These are phyloP conservation scores for Chamaecrista fasciculata DNA, from an alignment of 306 rosid species.

Conservation along the genomic window DNA sequence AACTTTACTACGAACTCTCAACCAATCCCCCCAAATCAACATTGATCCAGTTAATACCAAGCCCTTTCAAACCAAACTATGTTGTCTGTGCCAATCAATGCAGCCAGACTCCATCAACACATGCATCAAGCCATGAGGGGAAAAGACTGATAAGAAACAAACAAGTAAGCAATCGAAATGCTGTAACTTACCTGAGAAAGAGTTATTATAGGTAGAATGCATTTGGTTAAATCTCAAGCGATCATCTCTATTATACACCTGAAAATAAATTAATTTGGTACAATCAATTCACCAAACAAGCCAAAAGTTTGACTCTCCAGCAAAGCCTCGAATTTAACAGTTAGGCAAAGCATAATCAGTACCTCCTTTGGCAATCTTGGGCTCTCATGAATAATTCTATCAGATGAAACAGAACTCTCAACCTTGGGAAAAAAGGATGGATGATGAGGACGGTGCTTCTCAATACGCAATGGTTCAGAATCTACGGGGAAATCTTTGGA, in stretches of 20 bases:
- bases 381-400: conserved; percentile 69
- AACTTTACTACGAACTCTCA: background rate
- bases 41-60: conserved; percentile 7
- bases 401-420: conserved; percentile 68
- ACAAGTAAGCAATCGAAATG: conserved; percentile 21
- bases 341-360: background rate
- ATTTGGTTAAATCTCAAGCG: conserved; percentile 67
- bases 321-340: conserved; percentile 24
- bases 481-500: conserved; percentile 75
- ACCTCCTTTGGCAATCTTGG: conserved; percentile 66
- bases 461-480: conserved; percentile 66
- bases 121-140: background rate
- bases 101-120: conserved; percentile 9
- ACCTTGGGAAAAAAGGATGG: conserved; percentile 68
- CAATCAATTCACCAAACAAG: conserved; percentile 12
- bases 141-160: conserved; percentile 9
- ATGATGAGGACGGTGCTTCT: conserved; percentile 73
- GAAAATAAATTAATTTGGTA: conserved; percentile 34
- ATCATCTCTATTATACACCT: conserved; percentile 88
- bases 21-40: conserved; percentile 12
- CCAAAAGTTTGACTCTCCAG: conserved; percentile 19
- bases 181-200: conserved; percentile 64
- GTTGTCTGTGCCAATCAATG: conserved; percentile 21
- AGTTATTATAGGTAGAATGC: conserved; percentile 55
- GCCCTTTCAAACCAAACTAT: conserved; percentile 15